A percentile compares a stretch with the other conserved stretches of the same genome.
These are phyloP conservation scores for Hanseniaspora lachancei DNA, from an alignment of 805 yeast species.

Conservation along the genomic window DNA sequence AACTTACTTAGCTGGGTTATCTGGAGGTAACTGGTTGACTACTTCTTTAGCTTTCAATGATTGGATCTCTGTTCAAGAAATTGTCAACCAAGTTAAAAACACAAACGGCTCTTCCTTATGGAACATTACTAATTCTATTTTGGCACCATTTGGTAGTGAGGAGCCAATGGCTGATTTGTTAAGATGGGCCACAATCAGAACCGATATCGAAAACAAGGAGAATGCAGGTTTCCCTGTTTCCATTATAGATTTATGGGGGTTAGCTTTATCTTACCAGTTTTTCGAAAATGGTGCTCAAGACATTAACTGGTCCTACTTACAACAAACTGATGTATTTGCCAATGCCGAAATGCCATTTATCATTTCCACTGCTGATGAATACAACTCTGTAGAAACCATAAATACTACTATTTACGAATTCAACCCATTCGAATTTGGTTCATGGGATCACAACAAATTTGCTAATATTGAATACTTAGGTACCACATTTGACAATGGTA, in stretches of 20 bases:
- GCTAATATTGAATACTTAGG: constrained; percentile 60
- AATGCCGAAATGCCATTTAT: constrained; percentile 63
- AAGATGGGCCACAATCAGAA: constrained; percentile 43
- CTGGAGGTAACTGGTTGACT: constrained; percentile 79
- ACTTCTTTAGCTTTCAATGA: constrained; percentile 58
- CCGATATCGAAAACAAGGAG: constrained; percentile 38
- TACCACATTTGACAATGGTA: constrained; percentile 48
- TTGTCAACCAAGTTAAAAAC: constrained; percentile 29
- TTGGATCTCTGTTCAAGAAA: constrained; percentile 57
- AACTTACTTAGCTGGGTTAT: constrained; percentile 61
- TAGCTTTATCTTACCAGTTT: constrained; percentile 61
- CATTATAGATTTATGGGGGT: constrained; percentile 69
- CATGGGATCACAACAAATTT: constrained; percentile 76
- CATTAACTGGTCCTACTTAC: constrained; percentile 44
- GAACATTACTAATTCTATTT: constrained; percentile 53
- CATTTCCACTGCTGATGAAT: constrained; percentile 49
- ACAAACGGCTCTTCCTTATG: constrained; percentile 37
- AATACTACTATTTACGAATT: constrained; percentile 62
- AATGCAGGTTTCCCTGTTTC: constrained; percentile 57
- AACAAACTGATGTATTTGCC: constrained; percentile 48
- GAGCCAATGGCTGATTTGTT: constrained; percentile 39
- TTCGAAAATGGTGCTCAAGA: constrained; percentile 60
- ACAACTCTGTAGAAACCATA: constrained; percentile 45
- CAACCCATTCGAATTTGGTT: constrained; percentile 64
- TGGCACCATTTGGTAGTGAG: constrained; percentile 47